Conservation (phyloP, 495 filamentous ascomycete genomes). For the Neurospora sp. region DNA sequence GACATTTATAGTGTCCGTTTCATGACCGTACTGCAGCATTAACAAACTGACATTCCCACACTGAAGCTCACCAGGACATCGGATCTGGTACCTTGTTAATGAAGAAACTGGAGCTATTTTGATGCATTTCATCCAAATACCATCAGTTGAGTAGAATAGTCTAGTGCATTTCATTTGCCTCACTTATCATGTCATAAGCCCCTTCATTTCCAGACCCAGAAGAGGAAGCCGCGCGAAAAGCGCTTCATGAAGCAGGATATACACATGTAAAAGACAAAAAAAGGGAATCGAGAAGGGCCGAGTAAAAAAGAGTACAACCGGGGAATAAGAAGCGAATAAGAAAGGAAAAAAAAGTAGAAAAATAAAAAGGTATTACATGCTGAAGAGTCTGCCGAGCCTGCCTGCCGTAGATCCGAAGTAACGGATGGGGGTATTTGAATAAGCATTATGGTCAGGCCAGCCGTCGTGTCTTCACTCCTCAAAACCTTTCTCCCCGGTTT, state of each 20-base stretch:
- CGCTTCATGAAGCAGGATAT: constrained; percentile 4
- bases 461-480: constrained; percentile 14
- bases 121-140: not conserved
- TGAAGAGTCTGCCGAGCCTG: constrained; percentile 26
- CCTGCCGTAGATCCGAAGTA: constrained; percentile 19
- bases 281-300: constrained; percentile 10
- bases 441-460: constrained; percentile 37
- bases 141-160: constrained; percentile 7
- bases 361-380: constrained; percentile 40
- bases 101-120: not conserved
- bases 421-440: constrained; percentile 27
- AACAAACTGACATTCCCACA: not conserved
- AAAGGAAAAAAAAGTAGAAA: constrained; percentile 26
- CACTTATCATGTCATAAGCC: constrained; percentile 21
- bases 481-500: constrained; percentile 1
- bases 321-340: constrained; percentile 13
- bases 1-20: not conserved
- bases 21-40: not conserved
- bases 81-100: not conserved
- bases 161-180: constrained; percentile 18
- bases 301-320: constrained; percentile 10
- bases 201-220: constrained; percentile 7
- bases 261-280: constrained; percentile 16
- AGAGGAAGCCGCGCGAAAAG: constrained; percentile 1
- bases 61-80: not conserved